A percentile compares a stretch with the other conserved stretches of the same genome.
phyloP scores from a whole-genome alignment of 2,329 filamentous ascomycete genomes.

The Basipetospora chlamydospora region DNA sequence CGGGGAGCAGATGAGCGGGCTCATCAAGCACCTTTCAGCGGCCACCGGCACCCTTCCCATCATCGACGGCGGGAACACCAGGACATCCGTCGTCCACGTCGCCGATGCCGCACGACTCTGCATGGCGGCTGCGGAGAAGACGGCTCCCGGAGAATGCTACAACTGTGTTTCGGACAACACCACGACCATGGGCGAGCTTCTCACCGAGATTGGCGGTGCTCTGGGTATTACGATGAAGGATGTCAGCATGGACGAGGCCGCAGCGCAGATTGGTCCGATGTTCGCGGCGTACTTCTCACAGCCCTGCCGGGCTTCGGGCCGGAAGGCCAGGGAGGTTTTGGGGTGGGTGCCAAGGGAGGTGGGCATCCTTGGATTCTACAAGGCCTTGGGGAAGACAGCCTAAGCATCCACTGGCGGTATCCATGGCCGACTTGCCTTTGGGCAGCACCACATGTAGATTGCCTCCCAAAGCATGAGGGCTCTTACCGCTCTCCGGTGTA shows the following conservation, averaged over 20 bases:
- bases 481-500: no score
- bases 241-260: background rate
- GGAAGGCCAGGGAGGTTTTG: conserved; percentile 22
- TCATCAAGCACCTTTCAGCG: conserved; percentile 17
- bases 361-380: conserved; percentile 20
- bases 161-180: conserved; percentile 18
- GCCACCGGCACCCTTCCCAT: conserved; percentile 15
- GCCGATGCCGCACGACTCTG: conserved; percentile 27
- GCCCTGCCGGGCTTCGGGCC: conserved; percentile 19
- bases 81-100: conserved; percentile 22
- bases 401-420: no score
- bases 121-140: conserved; percentile 21
- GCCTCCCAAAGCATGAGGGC: no score
- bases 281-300: conserved; percentile 18
- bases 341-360: conserved; percentile 21
- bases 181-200: conserved; percentile 16
- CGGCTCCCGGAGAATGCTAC: conserved; percentile 17
- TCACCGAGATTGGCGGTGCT: conserved; percentile 12
- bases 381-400: background rate
- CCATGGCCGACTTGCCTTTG: no score
- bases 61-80: conserved; percentile 15
- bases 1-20: conserved; percentile 21
- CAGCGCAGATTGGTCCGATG: conserved; percentile 16
- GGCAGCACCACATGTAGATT: no score
- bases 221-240: conserved; percentile 13